These are phyloP conservation scores for Lolium perenne DNA, from an alignment of 176 grass and related monocot genomes.

Conservation along the genomic window DNA sequence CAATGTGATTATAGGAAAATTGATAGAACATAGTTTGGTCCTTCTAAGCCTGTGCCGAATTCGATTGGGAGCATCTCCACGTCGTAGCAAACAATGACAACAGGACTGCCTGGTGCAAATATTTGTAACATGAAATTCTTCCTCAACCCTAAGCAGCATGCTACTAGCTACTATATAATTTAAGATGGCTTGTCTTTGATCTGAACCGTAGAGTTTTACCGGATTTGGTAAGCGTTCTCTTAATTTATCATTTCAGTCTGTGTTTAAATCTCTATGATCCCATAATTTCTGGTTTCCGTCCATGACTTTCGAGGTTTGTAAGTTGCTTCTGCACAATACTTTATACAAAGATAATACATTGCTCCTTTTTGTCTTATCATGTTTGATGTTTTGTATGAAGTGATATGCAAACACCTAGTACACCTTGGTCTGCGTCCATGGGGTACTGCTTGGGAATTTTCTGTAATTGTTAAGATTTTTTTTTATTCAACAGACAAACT, in stretches of 20 bases:
- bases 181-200: neutral
- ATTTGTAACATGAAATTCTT: neutral
- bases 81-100: neutral
- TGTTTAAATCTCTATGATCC: neutral
- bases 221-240: neutral
- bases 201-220: neutral
- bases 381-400: neutral
- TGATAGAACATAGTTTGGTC: neutral
- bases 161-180: slow-evolving; percentile 3
- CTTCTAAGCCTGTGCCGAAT: neutral
- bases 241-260: neutral
- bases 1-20: neutral
- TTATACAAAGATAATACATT: neutral
- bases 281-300: neutral
- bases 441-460: slow-evolving; percentile 2
- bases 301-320: slow-evolving; percentile 2
- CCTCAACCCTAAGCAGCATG: neutral
- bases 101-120: neutral
- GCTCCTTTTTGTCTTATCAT: neutral
- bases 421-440: slow-evolving; percentile 16
- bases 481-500: slow-evolving; percentile 58
- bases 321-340: neutral
- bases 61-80: neutral
- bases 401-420: neutral
- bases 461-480: slow-evolving; percentile 45